A percentile compares a stretch with the other conserved stretches of the same genome.
Conservation (phyloP, 352 stramenopile species). For the Phytophthora kernoviae region DNA sequence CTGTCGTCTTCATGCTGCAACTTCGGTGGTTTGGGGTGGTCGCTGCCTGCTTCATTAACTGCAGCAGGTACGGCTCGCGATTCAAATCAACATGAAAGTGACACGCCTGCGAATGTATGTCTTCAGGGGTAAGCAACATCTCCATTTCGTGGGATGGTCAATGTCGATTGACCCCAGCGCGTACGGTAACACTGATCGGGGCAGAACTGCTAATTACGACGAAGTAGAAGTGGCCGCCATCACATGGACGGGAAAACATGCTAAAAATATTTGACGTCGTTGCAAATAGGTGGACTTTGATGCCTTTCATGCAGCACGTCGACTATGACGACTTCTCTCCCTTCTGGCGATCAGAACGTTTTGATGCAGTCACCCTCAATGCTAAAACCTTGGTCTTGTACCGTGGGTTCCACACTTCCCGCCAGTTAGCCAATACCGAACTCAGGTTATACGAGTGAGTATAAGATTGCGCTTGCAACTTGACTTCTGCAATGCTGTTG, state of each 20-base stretch:
- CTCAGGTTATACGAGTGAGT: slow-evolving; percentile 25
- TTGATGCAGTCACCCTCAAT: slow-evolving; percentile 4
- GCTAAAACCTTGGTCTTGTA: slow-evolving; percentile 25
- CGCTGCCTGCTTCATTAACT: slow-evolving; percentile 53
- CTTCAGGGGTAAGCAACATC: slow-evolving; percentile 39
- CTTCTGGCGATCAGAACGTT: slow-evolving; percentile 8
- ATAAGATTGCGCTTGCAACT: background rate
- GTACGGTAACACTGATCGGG: too few relatives aligned
- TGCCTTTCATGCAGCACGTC: background rate
- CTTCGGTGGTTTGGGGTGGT: slow-evolving; percentile 46
- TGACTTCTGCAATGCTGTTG: background rate
- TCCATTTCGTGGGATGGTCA: background rate
- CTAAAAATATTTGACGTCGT: slow-evolving; percentile 16
- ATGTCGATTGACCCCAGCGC: too few relatives aligned
- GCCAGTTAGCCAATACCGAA: slow-evolving; percentile 26
- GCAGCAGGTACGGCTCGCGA: slow-evolving; percentile 53
- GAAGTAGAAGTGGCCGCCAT: background rate
- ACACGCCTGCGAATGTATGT: slow-evolving; percentile 49
- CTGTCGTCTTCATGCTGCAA: slow-evolving; percentile 19
- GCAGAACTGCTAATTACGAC: background rate
- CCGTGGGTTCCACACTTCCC: slow-evolving; percentile 37
- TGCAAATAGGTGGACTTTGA: too few relatives aligned
- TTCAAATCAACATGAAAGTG: slow-evolving; percentile 50
- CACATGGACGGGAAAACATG: too few relatives aligned
- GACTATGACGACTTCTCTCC: slow-evolving; percentile 16